A percentile compares a stretch with the other conserved stretches of the same genome.
These are phyloP conservation scores for Lodderomyces theae DNA, from an alignment of 1,139 yeast species.

Conservation along the genomic window DNA sequence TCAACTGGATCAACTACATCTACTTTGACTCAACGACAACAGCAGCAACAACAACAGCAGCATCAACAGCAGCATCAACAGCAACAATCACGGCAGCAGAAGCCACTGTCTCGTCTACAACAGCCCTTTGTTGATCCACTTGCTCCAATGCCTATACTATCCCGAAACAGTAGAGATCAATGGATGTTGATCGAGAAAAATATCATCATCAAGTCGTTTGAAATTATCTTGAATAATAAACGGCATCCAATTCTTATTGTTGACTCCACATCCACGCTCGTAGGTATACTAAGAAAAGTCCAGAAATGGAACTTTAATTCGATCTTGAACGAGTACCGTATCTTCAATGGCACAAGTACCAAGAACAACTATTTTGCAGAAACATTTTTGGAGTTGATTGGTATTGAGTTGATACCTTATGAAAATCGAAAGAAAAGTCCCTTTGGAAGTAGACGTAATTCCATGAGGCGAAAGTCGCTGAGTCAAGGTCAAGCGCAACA, in stretches of 20 bases:
- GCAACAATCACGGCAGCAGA: background rate
- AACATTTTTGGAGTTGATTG: slow-evolving; percentile 71
- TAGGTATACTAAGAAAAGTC: slow-evolving; percentile 75
- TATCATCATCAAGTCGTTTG: slow-evolving; percentile 55
- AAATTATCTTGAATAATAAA: slow-evolving; percentile 57
- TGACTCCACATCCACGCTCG: slow-evolving; percentile 75
- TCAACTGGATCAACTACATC: slow-evolving; percentile 1
- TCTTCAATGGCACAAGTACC: slow-evolving; percentile 57
- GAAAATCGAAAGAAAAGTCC: slow-evolving; percentile 20
- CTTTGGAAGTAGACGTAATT: slow-evolving; percentile 10
- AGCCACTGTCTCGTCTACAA: background rate
- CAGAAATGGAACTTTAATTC: slow-evolving; percentile 90
- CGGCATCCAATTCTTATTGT: slow-evolving; percentile 72
- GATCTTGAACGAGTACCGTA: slow-evolving; percentile 78
- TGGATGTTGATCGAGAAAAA: slow-evolving; percentile 71
- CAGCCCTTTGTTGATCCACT: background rate
- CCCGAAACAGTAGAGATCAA: slow-evolving; percentile 44
- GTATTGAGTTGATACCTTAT: slow-evolving; percentile 49
- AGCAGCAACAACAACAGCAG: background rate
- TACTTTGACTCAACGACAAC: background rate
- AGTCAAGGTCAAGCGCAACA: slow-evolving; percentile 3
- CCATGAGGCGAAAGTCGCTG: slow-evolving; percentile 1
- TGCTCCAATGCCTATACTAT: background rate
- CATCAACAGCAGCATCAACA: background rate
- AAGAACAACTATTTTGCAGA: slow-evolving; percentile 79